Base-by-base conservation (phyloP, 805 yeast species). In the Komagataella phaffii region DNA sequence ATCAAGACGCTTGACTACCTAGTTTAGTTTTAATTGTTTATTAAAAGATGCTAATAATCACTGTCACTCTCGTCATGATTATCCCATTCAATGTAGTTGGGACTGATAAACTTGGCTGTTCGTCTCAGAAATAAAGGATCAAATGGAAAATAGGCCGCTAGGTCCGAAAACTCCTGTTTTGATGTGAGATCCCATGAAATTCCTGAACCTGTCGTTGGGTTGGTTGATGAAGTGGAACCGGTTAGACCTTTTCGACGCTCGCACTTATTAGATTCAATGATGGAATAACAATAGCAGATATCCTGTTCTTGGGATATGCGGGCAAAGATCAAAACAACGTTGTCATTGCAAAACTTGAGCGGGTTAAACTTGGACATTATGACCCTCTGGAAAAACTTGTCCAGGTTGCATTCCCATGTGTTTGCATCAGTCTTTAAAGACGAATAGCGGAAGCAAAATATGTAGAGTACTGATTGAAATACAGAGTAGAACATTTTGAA, bases 101-200 rank as follows among this genome's bases (percentile, higher is more conserved):
- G 72, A 36, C 74, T 70, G 52, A 93, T 68, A 40, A 79, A 63
- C 45, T 67, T 64, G 58, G 81, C 79, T 49, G 87, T 77, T 8
- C 67, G 67, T 47, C 82, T 84, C 55, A 91, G 74, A 50, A 85
- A 79, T 55, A 93, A 67, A 1, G 99, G 99, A 70, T 91, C 98
- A 64, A 87, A 91, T 10, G 99, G 99, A 67, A 91, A 91, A 64
- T 88, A 91, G n/a, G 93, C 89, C 64, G 90, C 96, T 50, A 91
- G 72, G 60, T 88, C 95, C 57, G 86, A 75, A 61, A 87, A 88
- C 61, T 89, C 96, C 61, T 86, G 90, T 60, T 82, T 82, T 52
- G 80, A 79, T 30, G 74, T 74, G 57, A 78, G 46, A 17, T 24
- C 48, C 17, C 30, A 19, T 44, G 45, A 7, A 17, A 21, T 6